These are phyloP conservation scores for Pelargonium fulgidum DNA, from an alignment of 441 rosid genomes.

Conservation along the genomic window DNA sequence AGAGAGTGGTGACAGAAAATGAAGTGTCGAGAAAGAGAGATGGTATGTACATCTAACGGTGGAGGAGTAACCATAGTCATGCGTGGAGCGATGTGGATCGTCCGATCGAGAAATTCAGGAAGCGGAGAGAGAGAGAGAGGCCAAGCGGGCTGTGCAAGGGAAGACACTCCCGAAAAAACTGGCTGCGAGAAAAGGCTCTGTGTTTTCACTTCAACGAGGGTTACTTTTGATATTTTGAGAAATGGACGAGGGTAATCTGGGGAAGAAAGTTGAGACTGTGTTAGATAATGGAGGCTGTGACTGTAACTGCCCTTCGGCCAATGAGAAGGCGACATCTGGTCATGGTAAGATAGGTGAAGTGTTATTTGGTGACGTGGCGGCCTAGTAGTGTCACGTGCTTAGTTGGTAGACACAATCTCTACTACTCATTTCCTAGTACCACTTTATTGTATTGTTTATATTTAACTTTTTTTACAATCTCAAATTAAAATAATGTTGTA, in stretches of 20 bases:
- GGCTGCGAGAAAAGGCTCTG: constrained; percentile 9
- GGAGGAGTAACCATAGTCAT: constrained; percentile 90
- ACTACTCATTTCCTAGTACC: too few species aligned
- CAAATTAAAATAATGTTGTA: too few species aligned
- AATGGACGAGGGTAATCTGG: constrained; percentile 6
- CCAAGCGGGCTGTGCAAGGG: constrained; percentile 26
- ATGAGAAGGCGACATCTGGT: too few species aligned
- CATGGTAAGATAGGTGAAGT: too few species aligned
- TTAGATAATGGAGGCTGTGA: too few species aligned
- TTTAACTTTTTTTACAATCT: too few species aligned
- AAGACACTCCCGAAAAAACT: constrained; percentile 26
- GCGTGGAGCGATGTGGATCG: constrained; percentile 25
- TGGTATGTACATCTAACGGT: constrained; percentile 60
- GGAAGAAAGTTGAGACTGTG: background rate
- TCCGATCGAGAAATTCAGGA: constrained; percentile 36
- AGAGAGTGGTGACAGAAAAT: background rate
- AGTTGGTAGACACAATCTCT: too few species aligned
- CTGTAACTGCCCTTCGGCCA: too few species aligned
- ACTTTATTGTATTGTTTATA: too few species aligned
- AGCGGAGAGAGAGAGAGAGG: constrained; percentile 12
- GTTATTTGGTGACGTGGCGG: too few species aligned
- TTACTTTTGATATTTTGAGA: constrained; percentile 10
- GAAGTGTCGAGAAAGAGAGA: constrained; percentile 14
- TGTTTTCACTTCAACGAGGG: constrained; percentile 18
- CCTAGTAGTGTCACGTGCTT: too few species aligned